Percentiles rank a stretch among this genome's conserved stretches.
Evolutionary conservation across 2,329 filamentous ascomycete species (phyloP).

Genomic region (Thielaviopsis musarum): DNA sequence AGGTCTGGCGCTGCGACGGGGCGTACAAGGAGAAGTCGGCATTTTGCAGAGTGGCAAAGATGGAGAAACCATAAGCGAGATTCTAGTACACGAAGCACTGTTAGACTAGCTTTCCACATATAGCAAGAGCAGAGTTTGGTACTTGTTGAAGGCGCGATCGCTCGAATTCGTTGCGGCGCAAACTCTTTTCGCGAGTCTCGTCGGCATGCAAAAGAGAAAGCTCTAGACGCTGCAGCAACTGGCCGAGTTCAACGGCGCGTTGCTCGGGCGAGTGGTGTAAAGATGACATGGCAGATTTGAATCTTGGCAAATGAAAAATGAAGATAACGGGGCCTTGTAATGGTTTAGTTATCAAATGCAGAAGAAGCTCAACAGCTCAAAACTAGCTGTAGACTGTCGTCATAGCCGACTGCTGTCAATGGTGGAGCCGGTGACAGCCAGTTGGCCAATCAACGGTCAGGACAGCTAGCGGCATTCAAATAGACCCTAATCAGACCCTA

Average conservation of each 20-base stretch:
- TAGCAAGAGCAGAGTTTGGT: background rate
- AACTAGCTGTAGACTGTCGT: background rate
- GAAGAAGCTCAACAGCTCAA: background rate
- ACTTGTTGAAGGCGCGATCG: constrained; percentile 7
- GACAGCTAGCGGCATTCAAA: background rate
- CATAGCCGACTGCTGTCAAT: background rate
- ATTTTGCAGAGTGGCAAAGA: background rate
- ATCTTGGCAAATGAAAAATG: background rate
- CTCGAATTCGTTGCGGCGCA: constrained; percentile 11
- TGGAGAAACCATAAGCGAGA: constrained; percentile 2
- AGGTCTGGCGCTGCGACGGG: background rate
- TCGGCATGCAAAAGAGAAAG: constrained; percentile 45
- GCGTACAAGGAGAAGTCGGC: background rate
- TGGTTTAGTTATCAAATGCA: background rate
- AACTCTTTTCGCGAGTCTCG: constrained; percentile 32
- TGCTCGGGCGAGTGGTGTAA: constrained; percentile 16
- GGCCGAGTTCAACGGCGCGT: constrained; percentile 35
- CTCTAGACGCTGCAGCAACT: constrained; percentile 49
- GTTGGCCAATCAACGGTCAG: background rate
- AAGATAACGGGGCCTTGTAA: background rate
- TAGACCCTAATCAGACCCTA: background rate
- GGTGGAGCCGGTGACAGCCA: background rate
- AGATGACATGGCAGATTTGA: background rate
- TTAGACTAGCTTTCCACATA: background rate
- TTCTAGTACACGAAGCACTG: background rate